Base-by-base conservation (phyloP, 371 early-diverging fungal species). In the Mucor indicus region DNA sequence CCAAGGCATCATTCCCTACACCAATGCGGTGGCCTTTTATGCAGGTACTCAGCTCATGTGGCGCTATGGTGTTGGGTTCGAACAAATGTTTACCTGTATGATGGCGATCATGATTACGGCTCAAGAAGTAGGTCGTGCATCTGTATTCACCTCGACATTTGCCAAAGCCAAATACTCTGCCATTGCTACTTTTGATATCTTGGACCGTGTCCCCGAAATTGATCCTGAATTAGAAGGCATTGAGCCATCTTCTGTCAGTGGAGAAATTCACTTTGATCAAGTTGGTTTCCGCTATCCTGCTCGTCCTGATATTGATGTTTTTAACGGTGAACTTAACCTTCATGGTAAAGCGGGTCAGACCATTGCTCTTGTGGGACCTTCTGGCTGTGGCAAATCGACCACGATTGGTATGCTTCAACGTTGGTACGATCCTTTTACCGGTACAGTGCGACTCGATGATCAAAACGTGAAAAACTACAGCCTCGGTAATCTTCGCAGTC, bases 321-420 rank as follows among this genome's bases (percentile, higher is more conserved):
- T 96, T 48, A 78, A 81, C 15, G 86, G 89, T 23, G 65, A 68
- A 32, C 62, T 97, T 52, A 78, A 83, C 48, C 63, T 96, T 21
- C 64, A 78, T 31, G 86, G 91, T 31, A 63, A 75, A 45, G 75
- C 83, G 4, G 90, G 91, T 27, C 79, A 92, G 62, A 87, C 82
- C 2, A 85, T 91, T n/a, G 95, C 93, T 4, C 63, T 95, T 12
- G 93, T 93, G 1, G 95, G 95, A 5, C 82, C 89, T 3, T 83
- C 83, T 6, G 95, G 95, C 11, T 90, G 91, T 52, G 94, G 96
- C 32, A 94, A 94, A 64, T 81, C 82, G 12, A 93, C 96, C 0
- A 80, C 84, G 9, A 81, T 93, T 57, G 85, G 84, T 51, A 79
- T 94, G 59, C 57, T 95, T 19, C 86, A 91, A 70, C 84, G 96